Percentiles rank a stretch among this genome's conserved stretches.
phyloP scores from a whole-genome alignment of 2,329 filamentous ascomycete genomes.

The Monosporascus sp. region DNA sequence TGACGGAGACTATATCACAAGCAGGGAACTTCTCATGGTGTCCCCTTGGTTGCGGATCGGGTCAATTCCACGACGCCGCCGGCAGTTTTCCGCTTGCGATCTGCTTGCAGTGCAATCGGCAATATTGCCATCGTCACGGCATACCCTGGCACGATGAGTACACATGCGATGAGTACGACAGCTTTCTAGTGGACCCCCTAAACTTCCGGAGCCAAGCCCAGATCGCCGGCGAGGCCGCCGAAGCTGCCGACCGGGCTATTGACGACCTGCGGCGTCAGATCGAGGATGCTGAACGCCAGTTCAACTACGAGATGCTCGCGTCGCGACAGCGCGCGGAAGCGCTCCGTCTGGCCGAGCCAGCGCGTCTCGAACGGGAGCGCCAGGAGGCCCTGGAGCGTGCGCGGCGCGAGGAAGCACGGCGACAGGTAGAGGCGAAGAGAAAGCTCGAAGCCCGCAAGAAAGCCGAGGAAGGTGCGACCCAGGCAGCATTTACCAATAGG shows the following conservation, averaged over 20 bases:
- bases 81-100: slow-evolving; percentile 34
- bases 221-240: slow-evolving; percentile 36
- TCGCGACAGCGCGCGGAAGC: slow-evolving; percentile 21
- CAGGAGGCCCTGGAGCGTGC: slow-evolving; percentile 2
- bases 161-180: slow-evolving; percentile 39
- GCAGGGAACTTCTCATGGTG: slow-evolving; percentile 49
- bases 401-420: slow-evolving; percentile 18
- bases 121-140: slow-evolving; percentile 38
- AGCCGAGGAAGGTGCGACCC: slow-evolving; percentile 30
- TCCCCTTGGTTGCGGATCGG: slow-evolving; percentile 43
- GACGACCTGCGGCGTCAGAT: slow-evolving; percentile 17
- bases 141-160: slow-evolving; percentile 37
- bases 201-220: slow-evolving; percentile 34
- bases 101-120: slow-evolving; percentile 33
- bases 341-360: slow-evolving; percentile 16
- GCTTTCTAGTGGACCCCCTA: slow-evolving; percentile 31
- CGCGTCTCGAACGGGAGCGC: slow-evolving; percentile 13
- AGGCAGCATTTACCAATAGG: background rate
- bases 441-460: slow-evolving; percentile 16
- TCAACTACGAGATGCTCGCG: slow-evolving; percentile 24
- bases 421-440: slow-evolving; percentile 10
- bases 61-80: slow-evolving; percentile 45
- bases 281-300: slow-evolving; percentile 34
- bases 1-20: slow-evolving; percentile 29
- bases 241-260: slow-evolving; percentile 40